Conservation (phyloP, 306 rosid species). For the Prunus salicina region DNA sequence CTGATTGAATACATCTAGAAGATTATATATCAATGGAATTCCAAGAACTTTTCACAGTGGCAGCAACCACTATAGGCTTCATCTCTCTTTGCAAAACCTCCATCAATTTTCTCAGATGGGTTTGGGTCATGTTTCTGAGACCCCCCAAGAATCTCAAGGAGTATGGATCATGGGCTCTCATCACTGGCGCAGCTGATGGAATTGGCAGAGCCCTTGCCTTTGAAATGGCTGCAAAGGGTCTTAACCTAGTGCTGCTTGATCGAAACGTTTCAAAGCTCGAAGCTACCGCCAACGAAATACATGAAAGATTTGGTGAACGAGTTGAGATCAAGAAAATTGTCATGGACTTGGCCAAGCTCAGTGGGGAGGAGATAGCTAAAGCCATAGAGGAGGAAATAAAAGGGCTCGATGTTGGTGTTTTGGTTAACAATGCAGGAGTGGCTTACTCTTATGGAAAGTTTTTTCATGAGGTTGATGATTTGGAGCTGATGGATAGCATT, state of each 20-base stretch:
- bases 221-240: slow-evolving; percentile 54
- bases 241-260: slow-evolving; percentile 25
- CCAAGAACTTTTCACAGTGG: not conserved
- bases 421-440: slow-evolving; percentile 53
- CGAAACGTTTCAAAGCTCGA: slow-evolving; percentile 37
- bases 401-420: slow-evolving; percentile 24
- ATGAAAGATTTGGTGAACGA: not conserved
- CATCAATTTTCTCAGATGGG: slow-evolving; percentile 36
- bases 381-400: not conserved
- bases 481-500: slow-evolving; percentile 12
- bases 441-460: slow-evolving; percentile 39
- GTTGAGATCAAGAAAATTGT: slow-evolving; percentile 1
- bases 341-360: slow-evolving; percentile 31
- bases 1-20: no score
- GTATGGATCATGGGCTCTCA: slow-evolving; percentile 73
- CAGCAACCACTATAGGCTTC: slow-evolving; percentile 39
- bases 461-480: slow-evolving; percentile 39
- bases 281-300: slow-evolving; percentile 24
- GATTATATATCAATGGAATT: slow-evolving; percentile 3
- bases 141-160: slow-evolving; percentile 62
- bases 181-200: slow-evolving; percentile 83
- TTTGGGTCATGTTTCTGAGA: slow-evolving; percentile 57
- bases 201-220: slow-evolving; percentile 69
- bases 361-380: slow-evolving; percentile 24
- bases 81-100: slow-evolving; percentile 27